These are phyloP conservation scores for Aspergillus ibericus DNA, from an alignment of 2,329 filamentous ascomycete species.

Conservation along the genomic window DNA sequence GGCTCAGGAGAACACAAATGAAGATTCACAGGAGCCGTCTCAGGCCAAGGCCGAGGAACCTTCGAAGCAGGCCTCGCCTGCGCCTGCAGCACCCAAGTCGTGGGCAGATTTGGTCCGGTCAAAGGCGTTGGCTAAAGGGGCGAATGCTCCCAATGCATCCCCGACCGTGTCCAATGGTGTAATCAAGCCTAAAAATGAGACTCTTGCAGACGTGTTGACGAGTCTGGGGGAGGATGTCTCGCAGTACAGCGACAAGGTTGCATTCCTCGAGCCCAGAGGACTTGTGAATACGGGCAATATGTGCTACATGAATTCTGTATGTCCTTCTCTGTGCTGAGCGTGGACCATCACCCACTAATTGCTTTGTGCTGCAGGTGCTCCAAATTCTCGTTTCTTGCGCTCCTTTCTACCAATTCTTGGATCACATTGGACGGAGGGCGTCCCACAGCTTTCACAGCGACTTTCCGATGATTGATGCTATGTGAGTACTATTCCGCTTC, in stretches of 20 bases:
- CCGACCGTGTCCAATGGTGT: conserved; percentile 41
- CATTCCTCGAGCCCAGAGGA: conserved; percentile 88
- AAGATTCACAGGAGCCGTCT: conserved; percentile 7
- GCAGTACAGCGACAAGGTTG: conserved; percentile 60
- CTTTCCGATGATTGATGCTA: conserved; percentile 88
- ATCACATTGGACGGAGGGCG: conserved; percentile 79
- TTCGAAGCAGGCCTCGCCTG: conserved; percentile 41
- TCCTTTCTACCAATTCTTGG: conserved; percentile 92
- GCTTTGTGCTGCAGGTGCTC: conserved; percentile 63
- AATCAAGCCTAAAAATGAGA: conserved; percentile 54
- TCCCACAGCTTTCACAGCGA: conserved; percentile 92
- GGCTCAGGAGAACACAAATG: neutral
- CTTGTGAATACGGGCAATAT: conserved; percentile 97
- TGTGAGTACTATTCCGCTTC: conserved; percentile 59
- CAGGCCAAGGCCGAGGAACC: conserved; percentile 30
- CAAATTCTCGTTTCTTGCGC: conserved; percentile 93
- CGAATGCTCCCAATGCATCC: conserved; percentile 30
- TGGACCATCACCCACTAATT: conserved; percentile 34
- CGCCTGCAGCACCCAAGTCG: conserved; percentile 57
- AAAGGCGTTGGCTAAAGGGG: conserved; percentile 40
- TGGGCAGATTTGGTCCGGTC: conserved; percentile 69
- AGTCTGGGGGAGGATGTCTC: conserved; percentile 67
- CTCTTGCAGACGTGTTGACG: conserved; percentile 74
- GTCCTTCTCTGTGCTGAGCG: conserved; percentile 36
- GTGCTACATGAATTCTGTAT: conserved; percentile 99